Evolutionary conservation across 202 grass and related monocot species (phyloP), one percentile per base, ranked within the genome.

Genomic region (Miscanthus sacchariflorus): DNA sequence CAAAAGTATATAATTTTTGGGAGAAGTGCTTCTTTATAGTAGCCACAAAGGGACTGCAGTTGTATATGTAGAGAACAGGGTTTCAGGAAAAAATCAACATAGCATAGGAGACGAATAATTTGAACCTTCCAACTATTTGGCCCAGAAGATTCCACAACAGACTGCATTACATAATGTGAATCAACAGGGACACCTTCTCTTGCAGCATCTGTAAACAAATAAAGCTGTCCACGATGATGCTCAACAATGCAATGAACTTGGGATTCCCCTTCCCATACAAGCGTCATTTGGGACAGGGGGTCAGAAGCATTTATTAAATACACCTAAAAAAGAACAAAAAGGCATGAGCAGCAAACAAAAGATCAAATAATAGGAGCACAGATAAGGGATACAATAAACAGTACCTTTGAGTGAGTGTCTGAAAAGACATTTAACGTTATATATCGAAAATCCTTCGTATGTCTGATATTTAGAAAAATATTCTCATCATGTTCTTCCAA

Each of bases 381-480:
- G 52, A 72, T 25, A 91, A 14, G 17, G 17, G 19, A 33, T 84
- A 52, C 23, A 76, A 80, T 46, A 79, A 54, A 89, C 10, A 63
- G 82, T 91, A 95, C 96, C 94, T 93, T 99, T 78, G 96, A 99
- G 72, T 87, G 95, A 74, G 75, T 92, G 70, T 95, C 95, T 25
- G 97, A 99, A 92, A 99, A 96, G 45, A 95, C 81, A 92, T 99
- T 96, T 91, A 96, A 84, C 2, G 92, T 96, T 89, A 95, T 92
- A 79, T 91, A 96, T 72, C 18, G 77, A 93, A 92, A 99, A 89
- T 99, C 96, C 58, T 99, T 99, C 43, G 92, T 96, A 86, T 93
- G 95, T 89, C 94, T 96, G 84, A 99, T 92, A 84, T 93, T 96
- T 86, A 99, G 80, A 91, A 92, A 89, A 68, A 84, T 85, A 89